Evolutionary conservation across 805 yeast genomes (phyloP).

Genomic region (Sugiyamaella smithiae): DNA sequence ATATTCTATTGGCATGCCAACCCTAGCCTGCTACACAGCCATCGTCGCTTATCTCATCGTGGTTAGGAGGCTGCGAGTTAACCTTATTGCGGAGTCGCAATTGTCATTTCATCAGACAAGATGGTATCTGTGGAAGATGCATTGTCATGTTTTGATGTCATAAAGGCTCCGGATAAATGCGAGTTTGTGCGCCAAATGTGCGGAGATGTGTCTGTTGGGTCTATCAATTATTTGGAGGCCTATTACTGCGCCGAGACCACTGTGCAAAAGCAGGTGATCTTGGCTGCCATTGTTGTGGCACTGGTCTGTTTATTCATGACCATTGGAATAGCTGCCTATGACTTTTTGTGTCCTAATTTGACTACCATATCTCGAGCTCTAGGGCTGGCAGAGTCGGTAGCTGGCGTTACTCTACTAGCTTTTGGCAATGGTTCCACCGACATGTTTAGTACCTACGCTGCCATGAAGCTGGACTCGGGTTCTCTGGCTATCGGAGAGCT

Average conservation of each 20-base stretch:
- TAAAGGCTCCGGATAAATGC: conserved; percentile 36
- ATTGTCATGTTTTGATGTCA: conserved; percentile 13
- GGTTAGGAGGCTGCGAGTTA: no score
- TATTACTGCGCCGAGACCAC: conserved; percentile 30
- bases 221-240: conserved; percentile 37
- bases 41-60: no score
- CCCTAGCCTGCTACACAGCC: no score
- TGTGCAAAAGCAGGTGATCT: not conserved
- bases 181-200: conserved; percentile 39
- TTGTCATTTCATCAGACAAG: no score
- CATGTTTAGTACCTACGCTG: conserved; percentile 77
- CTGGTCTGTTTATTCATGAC: conserved; percentile 51
- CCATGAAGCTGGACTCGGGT: conserved; percentile 68
- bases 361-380: conserved; percentile 60
- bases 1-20: no score
- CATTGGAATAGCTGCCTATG: conserved; percentile 78
- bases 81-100: no score
- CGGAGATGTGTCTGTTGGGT: conserved; percentile 35
- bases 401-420: conserved; percentile 85
- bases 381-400: conserved; percentile 67
- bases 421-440: conserved; percentile 94
- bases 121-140: not conserved
- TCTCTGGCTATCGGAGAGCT: conserved; percentile 85
- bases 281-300: conserved; percentile 25
- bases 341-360: conserved; percentile 76